These are phyloP conservation scores for Athelia psychrophila DNA, from an alignment of 1,284 basidiomycete species.

Conservation along the genomic window DNA sequence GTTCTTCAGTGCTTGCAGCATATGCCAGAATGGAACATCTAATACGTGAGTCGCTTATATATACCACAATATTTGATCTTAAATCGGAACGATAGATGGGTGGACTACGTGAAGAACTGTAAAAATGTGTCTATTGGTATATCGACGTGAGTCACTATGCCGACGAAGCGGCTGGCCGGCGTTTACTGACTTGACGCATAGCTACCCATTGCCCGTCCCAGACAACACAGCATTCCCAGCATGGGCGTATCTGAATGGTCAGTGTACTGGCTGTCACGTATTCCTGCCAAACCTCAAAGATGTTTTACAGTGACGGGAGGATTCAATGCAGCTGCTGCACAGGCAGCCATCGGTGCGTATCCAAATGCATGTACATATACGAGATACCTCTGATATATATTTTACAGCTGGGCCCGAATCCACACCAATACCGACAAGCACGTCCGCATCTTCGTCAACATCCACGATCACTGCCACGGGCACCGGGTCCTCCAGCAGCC, in stretches of 20 bases:
- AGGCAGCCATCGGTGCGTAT: neutral
- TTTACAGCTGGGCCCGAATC: too few species aligned
- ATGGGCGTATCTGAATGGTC: conserved; percentile 30
- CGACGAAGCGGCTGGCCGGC: too few species aligned
- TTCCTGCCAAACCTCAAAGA: too few species aligned
- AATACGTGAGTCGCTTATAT: conserved; percentile 10
- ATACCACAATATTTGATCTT: conserved; percentile 3
- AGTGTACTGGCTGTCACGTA: too few species aligned
- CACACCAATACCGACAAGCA: too few species aligned
- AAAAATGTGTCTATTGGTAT: conserved; percentile 12
- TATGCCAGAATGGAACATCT: conserved; percentile 25
- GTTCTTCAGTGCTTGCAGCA: conserved; percentile 32
- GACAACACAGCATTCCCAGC: conserved; percentile 23
- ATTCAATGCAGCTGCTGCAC: neutral
- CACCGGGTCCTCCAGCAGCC: too few species aligned
- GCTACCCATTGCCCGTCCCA: conserved; percentile 12
- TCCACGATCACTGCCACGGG: too few species aligned
- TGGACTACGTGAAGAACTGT: conserved; percentile 17
- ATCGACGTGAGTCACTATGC: neutral
- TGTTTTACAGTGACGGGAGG: conserved; percentile 11
- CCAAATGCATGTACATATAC: neutral
- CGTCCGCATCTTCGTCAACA: too few species aligned
- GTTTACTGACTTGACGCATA: neutral
- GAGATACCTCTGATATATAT: neutral
- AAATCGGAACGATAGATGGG: conserved; percentile 27